Conservation (phyloP, 495 filamentous ascomycete genomes). For the Penicillium lividum region DNA sequence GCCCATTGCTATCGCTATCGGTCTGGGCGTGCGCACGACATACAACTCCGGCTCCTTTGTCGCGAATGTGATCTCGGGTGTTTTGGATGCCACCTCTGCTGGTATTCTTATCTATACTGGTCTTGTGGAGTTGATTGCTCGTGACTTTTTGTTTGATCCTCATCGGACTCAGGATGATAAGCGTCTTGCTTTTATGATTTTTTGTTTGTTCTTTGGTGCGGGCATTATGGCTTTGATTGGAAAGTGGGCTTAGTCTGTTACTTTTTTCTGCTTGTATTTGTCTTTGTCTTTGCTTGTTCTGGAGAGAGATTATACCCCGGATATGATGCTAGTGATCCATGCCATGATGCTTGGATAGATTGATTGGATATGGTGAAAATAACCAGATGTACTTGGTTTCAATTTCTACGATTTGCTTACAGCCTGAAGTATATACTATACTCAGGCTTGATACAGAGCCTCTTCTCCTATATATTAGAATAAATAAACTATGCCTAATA, state of each 20-base stretch:
- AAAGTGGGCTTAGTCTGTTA: conserved; percentile 36
- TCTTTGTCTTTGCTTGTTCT: neutral
- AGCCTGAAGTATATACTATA: neutral
- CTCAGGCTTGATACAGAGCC: neutral
- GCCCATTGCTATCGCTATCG: conserved; percentile 42
- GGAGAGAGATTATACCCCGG: conserved; percentile 7
- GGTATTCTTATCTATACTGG: conserved; percentile 46
- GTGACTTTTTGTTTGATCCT: conserved; percentile 45
- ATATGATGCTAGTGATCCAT: neutral
- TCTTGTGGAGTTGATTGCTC: conserved; percentile 40
- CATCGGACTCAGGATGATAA: conserved; percentile 35
- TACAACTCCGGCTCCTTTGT: conserved; percentile 39
- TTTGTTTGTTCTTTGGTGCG: conserved; percentile 34
- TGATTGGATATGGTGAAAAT: neutral
- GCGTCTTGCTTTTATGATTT: conserved; percentile 39
- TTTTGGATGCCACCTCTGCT: conserved; percentile 40
- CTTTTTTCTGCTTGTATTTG: neutral
- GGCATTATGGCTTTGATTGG: conserved; percentile 43
- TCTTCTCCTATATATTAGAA: neutral
- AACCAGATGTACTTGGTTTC: neutral
- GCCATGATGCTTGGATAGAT: neutral
- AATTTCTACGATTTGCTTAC: neutral
- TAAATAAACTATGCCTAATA: too few relatives aligned
- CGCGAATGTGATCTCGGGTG: conserved; percentile 41
- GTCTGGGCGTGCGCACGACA: conserved; percentile 39